Evolutionary conservation across 805 yeast species (phyloP), one percentile per base, ranked within the genome.

Genomic region (Suhomyces sp.): DNA sequence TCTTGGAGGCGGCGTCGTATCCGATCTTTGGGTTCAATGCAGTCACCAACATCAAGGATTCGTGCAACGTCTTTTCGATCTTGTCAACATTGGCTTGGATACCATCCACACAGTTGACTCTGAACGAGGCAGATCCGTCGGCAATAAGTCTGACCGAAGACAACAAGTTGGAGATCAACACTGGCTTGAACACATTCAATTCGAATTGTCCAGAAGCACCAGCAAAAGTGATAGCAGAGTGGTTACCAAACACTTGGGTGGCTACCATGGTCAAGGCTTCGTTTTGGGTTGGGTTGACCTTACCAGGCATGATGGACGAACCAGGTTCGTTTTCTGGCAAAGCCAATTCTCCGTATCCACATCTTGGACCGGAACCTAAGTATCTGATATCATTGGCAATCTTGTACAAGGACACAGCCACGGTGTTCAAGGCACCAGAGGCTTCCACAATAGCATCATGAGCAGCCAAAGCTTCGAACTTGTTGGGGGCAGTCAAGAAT

Each of bases 121-220:
- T 83, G 83, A 93, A 93, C 13, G 98, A 90, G 60, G 79, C 73
- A 44, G 79, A 68, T 47, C 93, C 96, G 56, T 93, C 98, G 35
- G 91, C 93, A 49, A 93, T 68, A 54, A 93, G 76, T 67, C 96
- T 82, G 51, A 90, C 72, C 10, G 96, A 88, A 43, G 85, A 76
- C 56, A 93, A 76, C 65, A 93, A 75, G 79, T 91, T 93, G 43
- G 90, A 75, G 57, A 87, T 88, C 86, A 93, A 69, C 35, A 93
- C 88, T 33, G 98, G 98, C 77, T 93, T 93, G 83, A 88, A 93
- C 28, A 90, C 98, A 66, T 93, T 93, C 65, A 93, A 80, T 75
- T 93, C 98, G 54, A 93, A 93, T 73, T 93, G 98, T 53, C 98
- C 98, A 25, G 95, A 86, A 24, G 98, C 97, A 58, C 98, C 98